Base-by-base conservation (phyloP, 441 rosid genomes). In the Biscutella laevigata region DNA sequence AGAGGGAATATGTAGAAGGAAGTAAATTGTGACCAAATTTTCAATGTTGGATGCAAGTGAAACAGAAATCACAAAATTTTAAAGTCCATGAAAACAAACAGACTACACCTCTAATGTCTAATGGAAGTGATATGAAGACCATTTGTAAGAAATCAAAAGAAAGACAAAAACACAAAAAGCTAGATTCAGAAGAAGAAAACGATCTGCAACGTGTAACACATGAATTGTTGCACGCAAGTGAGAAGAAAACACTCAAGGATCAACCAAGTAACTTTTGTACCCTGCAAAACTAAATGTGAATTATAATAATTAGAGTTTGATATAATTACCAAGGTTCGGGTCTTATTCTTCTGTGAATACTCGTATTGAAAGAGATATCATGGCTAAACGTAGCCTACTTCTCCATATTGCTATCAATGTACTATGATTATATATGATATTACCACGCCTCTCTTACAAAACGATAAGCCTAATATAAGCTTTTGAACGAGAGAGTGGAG, bases 61-160 rank as follows among this genome's bases (percentile, higher is more conserved):
- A 56, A 49, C 46, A 30, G 44, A 41, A 45, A 48, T 30, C 29
- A 63, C 30, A 2, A 44, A n/a, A 37, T 30, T 21, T 14, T 14
- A 7, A 5, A 2, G 41, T 46, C 29, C 43, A 16, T 6, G 22
- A 8, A 45, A 52, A 29, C n/a, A 44, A 62, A 28, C 48, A 37
- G 49, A 45, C 28, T 32, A 39, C 49, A 63, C 43, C 32, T 38
- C 41, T 10, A 44, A 50, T 48, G 51, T 17, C 13, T 30, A 22
- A 16, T 46, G 49, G 48, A 55, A 55, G 29, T 43, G 11, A 49
- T 6, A 38, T 59, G 56, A 39, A n/a, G 67, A 28, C 39, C 29
- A 46, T 21, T 53, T 54, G 39, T 35, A 13, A 44, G 20, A 35
- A 26, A 62, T 20, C 12, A 9, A 35, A 17, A 17, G 44, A 34